Base-by-base conservation (phyloP, 139 green algal genomes). In the Chlamydomonas sp. region DNA sequence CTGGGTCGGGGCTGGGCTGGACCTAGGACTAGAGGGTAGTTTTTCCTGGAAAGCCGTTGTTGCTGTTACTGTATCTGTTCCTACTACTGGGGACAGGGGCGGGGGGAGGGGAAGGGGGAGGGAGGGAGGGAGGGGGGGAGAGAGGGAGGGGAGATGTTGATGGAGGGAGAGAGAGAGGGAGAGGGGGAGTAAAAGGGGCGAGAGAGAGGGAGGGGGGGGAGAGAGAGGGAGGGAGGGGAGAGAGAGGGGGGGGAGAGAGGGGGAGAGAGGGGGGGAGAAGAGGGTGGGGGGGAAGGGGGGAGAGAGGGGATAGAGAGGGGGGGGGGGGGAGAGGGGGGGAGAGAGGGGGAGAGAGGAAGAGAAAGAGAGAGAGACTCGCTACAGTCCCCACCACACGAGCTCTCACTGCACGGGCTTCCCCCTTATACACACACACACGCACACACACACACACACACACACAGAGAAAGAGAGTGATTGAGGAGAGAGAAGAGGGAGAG, bases 151-250 rank as follows among this genome's bases (percentile, higher is more conserved):
- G n/a, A n/a, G n/a, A n/a, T n/a, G n/a, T n/a, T n/a, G n/a, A n/a
- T n/a, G n/a, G n/a, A n/a, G n/a, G n/a, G n/a, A n/a, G n/a, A 54
- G 43, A 54, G 43, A 54, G 43, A 54, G 43, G 20, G 43, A 54
- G 43, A 54, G 43, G 20, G 43, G 20, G 43, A 54, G 43, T 26
- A 20, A 54, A 20, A 54, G 43, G 20, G 43, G 20, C 16, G 20
- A 20, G 20, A 20, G 20, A 20, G 20, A 20, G 20, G 43, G 20
- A 20, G 20, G 43, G 20, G 43, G 20, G 43, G 20, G 43, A 54
- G 43, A 54, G 43, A 54, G 43, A 54, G 43, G 20, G 43, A 54
- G 43, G 20, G 43, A 54, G 43, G 20, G 43, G 20, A 20, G 20
- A 20, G 20, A 20, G 20, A 20, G 20, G 43, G 20, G 43, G 20